These are phyloP conservation scores for Diophrys sp. DNA, from an alignment of 73 alveolate species.

Conservation along the genomic window DNA sequence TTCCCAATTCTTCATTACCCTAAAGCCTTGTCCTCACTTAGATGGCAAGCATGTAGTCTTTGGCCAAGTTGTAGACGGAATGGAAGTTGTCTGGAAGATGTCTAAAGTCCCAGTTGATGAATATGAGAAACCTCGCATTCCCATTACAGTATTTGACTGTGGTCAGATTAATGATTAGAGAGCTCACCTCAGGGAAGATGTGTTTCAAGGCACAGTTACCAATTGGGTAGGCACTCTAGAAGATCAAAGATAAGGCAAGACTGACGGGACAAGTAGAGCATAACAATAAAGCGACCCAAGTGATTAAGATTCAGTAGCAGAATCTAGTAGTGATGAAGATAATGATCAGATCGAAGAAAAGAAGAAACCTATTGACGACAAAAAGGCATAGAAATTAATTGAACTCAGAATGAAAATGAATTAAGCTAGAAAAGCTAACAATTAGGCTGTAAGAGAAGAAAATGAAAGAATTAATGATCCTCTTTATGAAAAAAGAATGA, in stretches of 20 bases:
- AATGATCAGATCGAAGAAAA: slow-evolving; percentile 27
- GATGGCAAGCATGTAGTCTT: slow-evolving; percentile 96
- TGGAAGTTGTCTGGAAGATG: slow-evolving; percentile 88
- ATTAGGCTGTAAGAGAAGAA: slow-evolving; percentile 63
- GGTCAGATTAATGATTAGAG: slow-evolving; percentile 75
- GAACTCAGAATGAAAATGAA: slow-evolving; percentile 53
- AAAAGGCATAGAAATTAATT: slow-evolving; percentile 9
- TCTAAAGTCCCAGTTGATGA: slow-evolving; percentile 89
- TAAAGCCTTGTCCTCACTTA: slow-evolving; percentile 87
- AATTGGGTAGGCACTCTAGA: not conserved
- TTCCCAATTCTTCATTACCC: slow-evolving; percentile 91
- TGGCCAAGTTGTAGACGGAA: slow-evolving; percentile 94
- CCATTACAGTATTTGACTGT: slow-evolving; percentile 82
- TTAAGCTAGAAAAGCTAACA: slow-evolving; percentile 56
- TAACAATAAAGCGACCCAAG: slow-evolving; percentile 54
- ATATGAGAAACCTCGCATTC: slow-evolving; percentile 87
- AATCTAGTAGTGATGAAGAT: slow-evolving; percentile 51
- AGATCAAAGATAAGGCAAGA: slow-evolving; percentile 40
- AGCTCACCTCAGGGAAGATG: slow-evolving; percentile 30
- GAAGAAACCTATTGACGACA: slow-evolving; percentile 8
- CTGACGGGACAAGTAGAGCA: slow-evolving; percentile 44
- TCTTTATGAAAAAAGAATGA: slow-evolving; percentile 44
- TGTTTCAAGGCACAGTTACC: slow-evolving; percentile 19
- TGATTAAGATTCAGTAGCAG: no score
- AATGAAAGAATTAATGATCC: slow-evolving; percentile 50